phyloP scores from a whole-genome alignment of 768 basidiomycete genomes.

The Lactarius pseudohatsudake region DNA sequence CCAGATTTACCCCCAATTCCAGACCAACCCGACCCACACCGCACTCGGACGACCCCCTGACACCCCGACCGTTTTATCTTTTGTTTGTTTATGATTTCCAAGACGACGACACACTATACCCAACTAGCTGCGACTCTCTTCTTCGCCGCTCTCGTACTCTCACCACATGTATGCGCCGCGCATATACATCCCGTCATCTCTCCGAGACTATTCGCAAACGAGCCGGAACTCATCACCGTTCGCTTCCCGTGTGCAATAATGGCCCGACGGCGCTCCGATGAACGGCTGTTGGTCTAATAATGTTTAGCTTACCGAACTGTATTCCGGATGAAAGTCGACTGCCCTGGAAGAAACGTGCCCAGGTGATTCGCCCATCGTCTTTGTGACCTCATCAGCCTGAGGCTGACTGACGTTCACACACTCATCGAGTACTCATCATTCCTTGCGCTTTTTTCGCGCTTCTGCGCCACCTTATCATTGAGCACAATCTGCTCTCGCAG shows the following conservation, averaged over 20 bases:
- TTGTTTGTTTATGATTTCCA: neutral
- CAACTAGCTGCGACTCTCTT: too few species aligned
- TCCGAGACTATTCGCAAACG: neutral
- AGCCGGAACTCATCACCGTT: neutral
- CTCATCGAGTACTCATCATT: neutral
- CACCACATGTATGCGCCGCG: neutral
- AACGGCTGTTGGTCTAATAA: neutral
- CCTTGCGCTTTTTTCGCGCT: constrained; percentile 10
- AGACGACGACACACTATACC: too few species aligned
- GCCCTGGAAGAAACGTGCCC: neutral
- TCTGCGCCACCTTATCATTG: neutral
- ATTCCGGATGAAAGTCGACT: neutral
- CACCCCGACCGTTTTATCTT: neutral
- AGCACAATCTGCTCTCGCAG: neutral
- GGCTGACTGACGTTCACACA: neutral
- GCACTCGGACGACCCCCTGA: neutral
- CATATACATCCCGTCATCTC: neutral
- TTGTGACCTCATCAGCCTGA: constrained; percentile 7
- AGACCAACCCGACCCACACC: neutral
- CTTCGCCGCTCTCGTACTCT: neutral
- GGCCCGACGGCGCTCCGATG: neutral
- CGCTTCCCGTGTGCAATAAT: neutral
- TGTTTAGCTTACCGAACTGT: neutral
- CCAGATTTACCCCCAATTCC: constrained; percentile 14
- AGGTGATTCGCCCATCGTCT: neutral